Percentiles rank a stretch among this genome's conserved stretches.
Evolutionary conservation across 192 early-diverging fungal genomes (phyloP).

Genomic region (Backusella tuberculispora): DNA sequence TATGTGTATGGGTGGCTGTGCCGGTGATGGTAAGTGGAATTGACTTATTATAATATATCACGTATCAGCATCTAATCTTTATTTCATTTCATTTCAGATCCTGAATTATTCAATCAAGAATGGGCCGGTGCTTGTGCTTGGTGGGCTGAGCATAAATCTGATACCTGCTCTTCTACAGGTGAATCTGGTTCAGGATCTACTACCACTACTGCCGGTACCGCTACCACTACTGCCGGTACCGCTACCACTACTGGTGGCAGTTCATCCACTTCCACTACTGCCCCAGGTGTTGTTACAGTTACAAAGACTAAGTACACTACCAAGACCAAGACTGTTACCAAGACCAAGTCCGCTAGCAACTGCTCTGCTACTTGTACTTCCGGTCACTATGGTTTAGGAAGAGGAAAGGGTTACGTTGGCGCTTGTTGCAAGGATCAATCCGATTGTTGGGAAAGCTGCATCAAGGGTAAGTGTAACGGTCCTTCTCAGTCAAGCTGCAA

Average conservation of each 20-base stretch:
- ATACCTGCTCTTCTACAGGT: not conserved
- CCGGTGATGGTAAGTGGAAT: not conserved
- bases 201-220: not conserved
- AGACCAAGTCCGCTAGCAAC: not conserved
- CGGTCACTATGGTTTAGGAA: constrained; percentile 3
- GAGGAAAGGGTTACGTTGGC: constrained; percentile 1
- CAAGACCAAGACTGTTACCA: not conserved
- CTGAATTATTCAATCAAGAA: constrained; percentile 16
- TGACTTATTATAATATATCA: too few species aligned
- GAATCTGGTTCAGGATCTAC: not conserved
- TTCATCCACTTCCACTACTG: not conserved
- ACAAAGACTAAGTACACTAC: not conserved
- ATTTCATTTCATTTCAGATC: not conserved
- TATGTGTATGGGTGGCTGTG: constrained; percentile 13
- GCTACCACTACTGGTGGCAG: not conserved
- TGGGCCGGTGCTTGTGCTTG: constrained; percentile 19
- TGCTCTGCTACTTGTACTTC: constrained; percentile 2
- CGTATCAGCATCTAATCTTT: too few species aligned
- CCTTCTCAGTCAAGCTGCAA: not conserved
- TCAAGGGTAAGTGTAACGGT: constrained; percentile 10
- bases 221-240: not conserved
- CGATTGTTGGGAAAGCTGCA: constrained; percentile 5
- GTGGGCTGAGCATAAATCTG: not conserved
- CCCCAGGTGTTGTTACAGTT: not conserved
- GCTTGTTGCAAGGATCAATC: constrained; percentile 15